A percentile compares a stretch with the other conserved stretches of the same genome.
These are phyloP conservation scores for Acacia crassicarpa DNA, from an alignment of 306 rosid genomes.

Conservation along the genomic window DNA sequence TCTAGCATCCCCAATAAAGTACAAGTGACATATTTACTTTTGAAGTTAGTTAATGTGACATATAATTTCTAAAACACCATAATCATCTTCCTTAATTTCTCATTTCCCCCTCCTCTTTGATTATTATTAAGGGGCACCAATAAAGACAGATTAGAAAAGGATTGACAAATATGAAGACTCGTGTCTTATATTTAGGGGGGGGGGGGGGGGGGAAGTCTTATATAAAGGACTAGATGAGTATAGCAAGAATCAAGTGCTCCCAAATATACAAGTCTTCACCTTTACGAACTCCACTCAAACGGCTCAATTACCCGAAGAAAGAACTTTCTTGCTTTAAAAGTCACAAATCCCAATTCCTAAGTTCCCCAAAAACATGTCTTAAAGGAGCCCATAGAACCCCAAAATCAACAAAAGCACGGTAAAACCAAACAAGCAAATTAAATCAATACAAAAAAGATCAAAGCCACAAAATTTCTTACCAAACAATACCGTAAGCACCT, in stretches of 20 bases:
- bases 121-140: too few relatives aligned
- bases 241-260: neutral
- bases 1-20: slow-evolving; percentile 15
- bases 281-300: slow-evolving; percentile 23
- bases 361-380: neutral
- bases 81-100: too few relatives aligned
- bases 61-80: too few relatives aligned
- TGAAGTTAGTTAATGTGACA: too few relatives aligned
- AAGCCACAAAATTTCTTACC: slow-evolving; percentile 51
- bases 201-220: too few relatives aligned
- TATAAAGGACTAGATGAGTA: neutral
- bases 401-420: slow-evolving; percentile 7
- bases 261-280: slow-evolving; percentile 9
- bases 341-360: neutral
- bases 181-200: too few relatives aligned
- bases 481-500: slow-evolving; percentile 94
- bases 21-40: too few relatives aligned
- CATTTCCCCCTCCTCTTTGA: too few relatives aligned
- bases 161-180: too few relatives aligned
- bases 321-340: slow-evolving; percentile 27
- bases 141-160: too few relatives aligned
- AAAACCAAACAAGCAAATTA: neutral
- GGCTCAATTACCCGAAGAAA: neutral
- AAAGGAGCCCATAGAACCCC: slow-evolving; percentile 19
- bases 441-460: neutral